A percentile compares a stretch with the other conserved stretches of the same genome.
Conservation (phyloP, 139 green algal species). For the Dunaliella sp. region DNA sequence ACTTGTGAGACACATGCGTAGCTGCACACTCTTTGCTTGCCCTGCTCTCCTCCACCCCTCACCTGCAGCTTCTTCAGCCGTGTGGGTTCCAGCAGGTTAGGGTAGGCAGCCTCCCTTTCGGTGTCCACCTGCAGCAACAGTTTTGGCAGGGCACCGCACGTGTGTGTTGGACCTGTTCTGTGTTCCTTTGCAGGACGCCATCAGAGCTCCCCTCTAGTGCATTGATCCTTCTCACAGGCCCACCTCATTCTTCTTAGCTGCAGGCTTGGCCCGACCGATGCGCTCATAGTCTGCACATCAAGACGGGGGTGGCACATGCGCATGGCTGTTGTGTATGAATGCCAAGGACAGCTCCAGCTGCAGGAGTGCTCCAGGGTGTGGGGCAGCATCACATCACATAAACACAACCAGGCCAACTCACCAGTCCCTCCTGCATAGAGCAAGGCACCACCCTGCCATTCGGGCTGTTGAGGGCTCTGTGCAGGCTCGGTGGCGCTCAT, state of each 20-base stretch:
- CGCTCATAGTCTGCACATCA: not conserved
- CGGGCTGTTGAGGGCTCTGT: too few relatives aligned
- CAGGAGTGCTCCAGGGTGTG: not conserved
- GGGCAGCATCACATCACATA: too few relatives aligned
- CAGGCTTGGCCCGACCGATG: not conserved
- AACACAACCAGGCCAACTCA: not conserved
- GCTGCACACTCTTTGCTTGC: too few relatives aligned
- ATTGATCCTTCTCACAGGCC: not conserved
- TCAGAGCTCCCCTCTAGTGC: not conserved
- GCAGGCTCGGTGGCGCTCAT: too few relatives aligned
- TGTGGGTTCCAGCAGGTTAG: slow-evolving; percentile 68
- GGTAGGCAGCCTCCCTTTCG: slow-evolving; percentile 59
- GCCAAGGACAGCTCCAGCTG: not conserved
- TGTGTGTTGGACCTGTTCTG: too few relatives aligned
- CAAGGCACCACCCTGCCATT: slow-evolving; percentile 59
- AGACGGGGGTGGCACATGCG: too few relatives aligned
- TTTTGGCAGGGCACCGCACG: not conserved
- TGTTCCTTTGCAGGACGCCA: too few relatives aligned
- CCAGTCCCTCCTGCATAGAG: slow-evolving; percentile 71
- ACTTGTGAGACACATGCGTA: too few relatives aligned
- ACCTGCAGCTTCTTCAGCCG: slow-evolving; percentile 71
- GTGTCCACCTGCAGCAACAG: slow-evolving; percentile 47
- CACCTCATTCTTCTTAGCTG: not conserved
- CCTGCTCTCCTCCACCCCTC: not conserved
- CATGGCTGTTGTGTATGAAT: not conserved